Evolutionary conservation across 805 yeast species (phyloP), one percentile per base, ranked within the genome.

Genomic region (Yarrowia bubula): DNA sequence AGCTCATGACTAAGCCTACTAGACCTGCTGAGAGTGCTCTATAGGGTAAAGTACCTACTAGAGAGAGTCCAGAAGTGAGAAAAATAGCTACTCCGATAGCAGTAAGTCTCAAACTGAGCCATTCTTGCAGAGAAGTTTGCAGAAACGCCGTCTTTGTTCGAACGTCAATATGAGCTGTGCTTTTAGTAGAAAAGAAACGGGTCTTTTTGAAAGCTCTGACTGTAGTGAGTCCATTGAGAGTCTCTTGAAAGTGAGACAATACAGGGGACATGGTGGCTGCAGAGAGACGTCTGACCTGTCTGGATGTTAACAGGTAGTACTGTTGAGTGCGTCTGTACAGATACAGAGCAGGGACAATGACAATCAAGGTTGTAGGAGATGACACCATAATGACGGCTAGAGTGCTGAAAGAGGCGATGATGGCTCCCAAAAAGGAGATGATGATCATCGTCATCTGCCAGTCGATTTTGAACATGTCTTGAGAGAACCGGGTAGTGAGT

Each of bases 141-240:
- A 90, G 91, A 76, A 90, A 91, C 79, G 91, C 92, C 10, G 98
- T 97, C 68, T 88, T 83, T 73, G 90, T 91, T 75, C 90, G 91
- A 60, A 82, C 81, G 75, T 93, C 98, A 66, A 93, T 87, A 65
- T 86, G 86, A 67, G 79, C 79, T 78, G 91, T 77, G 75, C 92
- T 93, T 73, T 89, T 90, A 70, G 81, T 82, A 80, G 90, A 80
- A 75, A 93, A 93, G 71, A 93, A 81, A 65, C 87, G 83, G 71
- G 90, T 96, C 70, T 91, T 92, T 70, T 97, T 97, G 75, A 89
- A 93, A 1, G 98, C 98, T 76, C 98, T 86, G 69, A 93, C 91
- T 1, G 97, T 92, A 4, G 96, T 85, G 22, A 91, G 90, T 71
- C 99, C 99, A 43, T 84, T 85, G 71, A 93, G 80, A 4, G 97